Evolutionary conservation across 371 early-diverging fungal genomes (phyloP), one percentile per base, ranked within the genome.

Genomic region (Rhizopus delemar): DNA sequence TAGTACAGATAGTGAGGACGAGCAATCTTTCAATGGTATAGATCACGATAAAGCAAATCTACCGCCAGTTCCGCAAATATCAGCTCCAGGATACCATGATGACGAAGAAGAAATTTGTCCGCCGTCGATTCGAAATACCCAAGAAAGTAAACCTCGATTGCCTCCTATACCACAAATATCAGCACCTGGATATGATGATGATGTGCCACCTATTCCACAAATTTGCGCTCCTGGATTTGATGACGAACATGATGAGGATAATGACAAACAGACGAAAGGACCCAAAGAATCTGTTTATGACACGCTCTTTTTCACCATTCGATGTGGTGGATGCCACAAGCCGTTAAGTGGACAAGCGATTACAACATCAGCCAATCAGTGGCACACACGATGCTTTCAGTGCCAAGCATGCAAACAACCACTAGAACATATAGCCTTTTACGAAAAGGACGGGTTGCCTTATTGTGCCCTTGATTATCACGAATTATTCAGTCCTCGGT

Each of bases 321-420:
- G 69, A 1, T 86, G 87, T 53, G 73, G 71, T 0, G 82, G 80
- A 31, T 86, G 87, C 51, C 67, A 80, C 6, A 71, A 82, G 22
- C 71, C 78, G 0, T 75, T 85, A 36, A 65, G 74, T 12, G 87
- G 85, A 0, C 76, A 71, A 50, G 74, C 80, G 41, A 81, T 91
- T 32, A 78, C 78, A 5, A 90, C 90, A 3, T 75, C 86, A 57
- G 85, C 81, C 8, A 80, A 82, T 41, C 74, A 75, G 6, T 91
- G 90, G 90, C 92, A 92, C 56, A 70, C 86, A 12, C 81, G 78
- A 11, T 88, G 89, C 62, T 90, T 92, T 61, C 83, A 82, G 34
- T 92, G 92, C 68, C 80, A 69, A 35, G 70, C 87, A 5, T 92
- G 92, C 56, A 71, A 77, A 13, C 75, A 70, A 16, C 70, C 73